Conservation (phyloP, 2,329 filamentous ascomycete species). For the Aspergillus spinulosporus region DNA sequence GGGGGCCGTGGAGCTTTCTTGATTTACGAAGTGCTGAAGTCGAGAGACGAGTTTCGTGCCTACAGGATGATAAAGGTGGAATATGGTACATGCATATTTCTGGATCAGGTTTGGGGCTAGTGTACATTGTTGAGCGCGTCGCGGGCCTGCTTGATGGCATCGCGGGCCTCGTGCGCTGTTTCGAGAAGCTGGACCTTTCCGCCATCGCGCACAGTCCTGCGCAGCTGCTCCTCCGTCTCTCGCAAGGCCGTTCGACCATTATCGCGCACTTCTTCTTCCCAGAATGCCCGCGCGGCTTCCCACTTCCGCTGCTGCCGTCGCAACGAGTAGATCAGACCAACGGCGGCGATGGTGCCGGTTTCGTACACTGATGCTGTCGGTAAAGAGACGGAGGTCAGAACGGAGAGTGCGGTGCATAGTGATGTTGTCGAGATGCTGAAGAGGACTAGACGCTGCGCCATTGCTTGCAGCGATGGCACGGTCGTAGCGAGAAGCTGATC, state of each 20-base stretch:
- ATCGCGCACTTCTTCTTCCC: conserved; percentile 57
- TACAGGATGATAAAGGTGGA: neutral
- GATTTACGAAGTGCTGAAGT: neutral
- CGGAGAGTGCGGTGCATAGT: conserved; percentile 58
- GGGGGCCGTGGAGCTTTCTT: conserved; percentile 46
- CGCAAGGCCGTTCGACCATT: conserved; percentile 58
- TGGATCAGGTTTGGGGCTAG: neutral
- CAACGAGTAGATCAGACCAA: conserved; percentile 59
- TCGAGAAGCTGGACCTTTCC: conserved; percentile 40
- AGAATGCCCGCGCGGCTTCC: conserved; percentile 54
- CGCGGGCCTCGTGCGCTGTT: conserved; percentile 44
- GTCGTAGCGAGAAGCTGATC: conserved; percentile 65
- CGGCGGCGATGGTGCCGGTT: conserved; percentile 58
- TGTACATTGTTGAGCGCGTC: conserved; percentile 44
- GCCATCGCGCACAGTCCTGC: conserved; percentile 47
- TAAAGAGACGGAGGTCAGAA: conserved; percentile 56
- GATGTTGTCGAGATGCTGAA: conserved; percentile 73
- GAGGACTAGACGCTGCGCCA: conserved; percentile 72
- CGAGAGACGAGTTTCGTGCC: neutral
- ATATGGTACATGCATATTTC: conserved; percentile 15
- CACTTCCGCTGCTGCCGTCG: conserved; percentile 60
- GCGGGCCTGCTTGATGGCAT: conserved; percentile 49
- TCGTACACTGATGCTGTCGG: conserved; percentile 56
- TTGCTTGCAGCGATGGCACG: conserved; percentile 68
- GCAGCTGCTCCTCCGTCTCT: conserved; percentile 54